Base-by-base conservation (phyloP, 768 basidiomycete species). In the Mycena maculata region DNA sequence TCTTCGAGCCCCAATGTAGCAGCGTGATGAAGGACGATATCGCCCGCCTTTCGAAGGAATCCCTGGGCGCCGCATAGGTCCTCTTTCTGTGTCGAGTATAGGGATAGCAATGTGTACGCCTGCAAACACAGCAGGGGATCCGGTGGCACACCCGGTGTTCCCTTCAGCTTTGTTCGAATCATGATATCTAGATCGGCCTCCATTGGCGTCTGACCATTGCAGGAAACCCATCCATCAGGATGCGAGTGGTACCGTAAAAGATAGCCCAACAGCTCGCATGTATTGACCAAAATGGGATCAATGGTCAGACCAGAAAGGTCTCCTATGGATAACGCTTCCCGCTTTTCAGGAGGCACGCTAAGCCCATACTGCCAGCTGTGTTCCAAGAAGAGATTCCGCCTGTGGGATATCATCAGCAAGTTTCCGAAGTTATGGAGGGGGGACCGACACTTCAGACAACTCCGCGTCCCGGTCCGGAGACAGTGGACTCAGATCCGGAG, bases 351-450 rank as follows among this genome's bases (percentile, higher is more conserved):
- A 10, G 62, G 30, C 22, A 71, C 36, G 59, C 30, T 63, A 11
- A 70, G 60, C 11, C 69, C 69, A 50, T 70, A 70, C n/a, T 70
- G 57, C 54, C 49, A 63, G 31, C 58, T 2, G 49, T 71, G 69
- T 22, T 63, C 31, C 13, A 71, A 20, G 25, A 67, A 41, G 18
- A 60, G 25, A 39, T 45, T 59, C 9, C 68, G 54, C 28, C 68
- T 69, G 25, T 5, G 16, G 39, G 42, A 13, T 4, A 28, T 38
- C 4, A 16, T 53, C 39, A 65, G 50, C 36, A 58, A 16, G 6
- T 20, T 36, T 7, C 1, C 11, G 13, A 9, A 23, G 15, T 48
- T 1, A 13, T 23, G 12, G 28, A 62, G 20, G 33, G 16, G 27
- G n/a, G 2, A 45, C 62, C 12, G 4, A 65, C 68, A 55, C 23